phyloP scores from a whole-genome alignment of 1,284 basidiomycete genomes.

The Apiotrichum montevideense region DNA sequence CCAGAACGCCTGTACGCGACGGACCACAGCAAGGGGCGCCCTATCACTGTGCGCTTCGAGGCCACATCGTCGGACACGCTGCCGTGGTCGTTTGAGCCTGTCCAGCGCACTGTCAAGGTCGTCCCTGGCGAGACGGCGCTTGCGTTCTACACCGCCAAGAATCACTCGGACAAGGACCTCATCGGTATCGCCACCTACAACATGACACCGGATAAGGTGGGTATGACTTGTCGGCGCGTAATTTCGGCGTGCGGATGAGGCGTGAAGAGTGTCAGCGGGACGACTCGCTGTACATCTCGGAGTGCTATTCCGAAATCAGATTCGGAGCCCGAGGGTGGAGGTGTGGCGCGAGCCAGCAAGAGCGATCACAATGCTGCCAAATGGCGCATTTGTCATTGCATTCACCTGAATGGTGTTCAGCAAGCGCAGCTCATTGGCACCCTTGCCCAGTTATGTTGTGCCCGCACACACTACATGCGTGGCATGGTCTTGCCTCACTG shows the following conservation, averaged over 20 bases:
- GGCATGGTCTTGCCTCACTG: background rate
- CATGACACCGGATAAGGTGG: slow-evolving; percentile 54
- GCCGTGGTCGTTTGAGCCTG: slow-evolving; percentile 88
- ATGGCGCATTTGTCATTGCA: too few species aligned
- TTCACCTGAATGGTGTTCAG: too few species aligned
- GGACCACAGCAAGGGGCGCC: slow-evolving; percentile 56
- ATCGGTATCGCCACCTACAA: slow-evolving; percentile 99
- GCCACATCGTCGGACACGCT: slow-evolving; percentile 82
- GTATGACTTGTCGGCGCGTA: too few species aligned
- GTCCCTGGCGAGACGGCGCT: slow-evolving; percentile 93
- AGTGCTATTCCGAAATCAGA: too few species aligned
- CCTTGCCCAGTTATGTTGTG: too few species aligned
- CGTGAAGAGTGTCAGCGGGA: too few species aligned
- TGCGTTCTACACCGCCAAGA: slow-evolving; percentile 94
- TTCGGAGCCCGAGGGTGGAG: background rate
- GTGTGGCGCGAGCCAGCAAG: background rate
- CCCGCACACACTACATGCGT: too few species aligned
- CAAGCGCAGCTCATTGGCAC: too few species aligned
- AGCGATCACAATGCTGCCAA: too few species aligned
- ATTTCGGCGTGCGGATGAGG: too few species aligned
- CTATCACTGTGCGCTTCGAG: slow-evolving; percentile 91
- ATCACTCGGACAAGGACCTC: slow-evolving; percentile 75
- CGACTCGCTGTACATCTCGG: too few species aligned
- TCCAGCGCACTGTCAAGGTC: slow-evolving; percentile 83
- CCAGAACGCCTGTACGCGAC: slow-evolving; percentile 73